Conservation (phyloP, 176 grass and related monocot genomes). For the Oryza nivara region DNA sequence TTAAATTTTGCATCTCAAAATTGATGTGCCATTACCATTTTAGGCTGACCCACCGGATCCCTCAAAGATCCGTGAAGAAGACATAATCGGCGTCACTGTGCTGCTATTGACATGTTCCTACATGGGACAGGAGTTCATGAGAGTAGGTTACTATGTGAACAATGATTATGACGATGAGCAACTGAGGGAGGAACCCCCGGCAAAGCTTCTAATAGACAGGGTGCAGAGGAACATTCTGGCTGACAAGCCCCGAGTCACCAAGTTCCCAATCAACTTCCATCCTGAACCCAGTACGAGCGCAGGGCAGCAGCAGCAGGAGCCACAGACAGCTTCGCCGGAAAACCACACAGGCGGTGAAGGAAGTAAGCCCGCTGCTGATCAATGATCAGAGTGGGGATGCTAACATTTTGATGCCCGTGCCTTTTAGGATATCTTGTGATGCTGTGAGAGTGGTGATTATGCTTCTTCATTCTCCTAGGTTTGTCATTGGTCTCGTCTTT, state of each 20-base stretch:
- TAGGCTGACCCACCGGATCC: slow-evolving; percentile 96
- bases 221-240: slow-evolving; percentile 97
- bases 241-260: slow-evolving; percentile 96
- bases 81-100: slow-evolving; percentile 96
- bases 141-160: slow-evolving; percentile 98
- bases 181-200: slow-evolving; percentile 86
- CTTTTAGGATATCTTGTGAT: slow-evolving; percentile 28
- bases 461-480: slow-evolving; percentile 21
- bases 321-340: slow-evolving; percentile 52
- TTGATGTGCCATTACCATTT: slow-evolving; percentile 19
- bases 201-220: slow-evolving; percentile 68
- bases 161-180: slow-evolving; percentile 97
- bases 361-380: slow-evolving; percentile 19
- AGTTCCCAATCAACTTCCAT: slow-evolving; percentile 98
- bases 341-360: slow-evolving; percentile 44
- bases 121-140: slow-evolving; percentile 96
- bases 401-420: slow-evolving; percentile 33
- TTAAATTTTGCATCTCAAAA: slow-evolving; percentile 6
- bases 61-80: slow-evolving; percentile 89
- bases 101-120: slow-evolving; percentile 94
- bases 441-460: slow-evolving; percentile 35
- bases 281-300: slow-evolving; percentile 72
- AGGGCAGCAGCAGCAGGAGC: slow-evolving; percentile 55
- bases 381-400: slow-evolving; percentile 35
- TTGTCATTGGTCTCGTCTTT: background rate